phyloP scores from a whole-genome alignment of 768 basidiomycete species.

The Trametes punicea region DNA sequence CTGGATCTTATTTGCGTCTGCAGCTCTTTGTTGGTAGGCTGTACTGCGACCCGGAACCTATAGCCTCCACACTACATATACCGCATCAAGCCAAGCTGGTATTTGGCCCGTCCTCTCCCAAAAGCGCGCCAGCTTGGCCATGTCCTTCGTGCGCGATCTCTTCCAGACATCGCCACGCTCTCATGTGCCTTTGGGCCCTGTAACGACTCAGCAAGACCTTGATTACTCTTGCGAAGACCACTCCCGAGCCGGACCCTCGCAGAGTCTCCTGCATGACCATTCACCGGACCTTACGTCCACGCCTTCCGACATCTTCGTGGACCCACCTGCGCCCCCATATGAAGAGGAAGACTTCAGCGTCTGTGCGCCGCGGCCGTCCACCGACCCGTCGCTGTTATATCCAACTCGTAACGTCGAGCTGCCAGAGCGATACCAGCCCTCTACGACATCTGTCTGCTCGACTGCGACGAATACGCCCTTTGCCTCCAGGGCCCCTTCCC shows the following conservation, averaged over 20 bases:
- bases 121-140: constrained; percentile 18
- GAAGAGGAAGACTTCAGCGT: constrained; percentile 23
- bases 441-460: constrained; percentile 27
- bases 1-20: not conserved
- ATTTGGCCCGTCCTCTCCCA: constrained; percentile 7
- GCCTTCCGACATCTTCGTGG: constrained; percentile 20
- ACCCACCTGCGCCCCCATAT: constrained; percentile 23
- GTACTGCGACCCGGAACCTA: not conserved
- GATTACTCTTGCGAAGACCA: constrained; percentile 5
- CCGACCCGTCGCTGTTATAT: constrained; percentile 39
- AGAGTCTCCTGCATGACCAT: constrained; percentile 6
- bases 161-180: constrained; percentile 14
- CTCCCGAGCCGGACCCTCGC: constrained; percentile 8
- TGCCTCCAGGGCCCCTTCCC: constrained; percentile 62
- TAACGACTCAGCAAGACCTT: constrained; percentile 11
- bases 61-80: not conserved
- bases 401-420: constrained; percentile 19
- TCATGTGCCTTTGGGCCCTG: constrained; percentile 11
- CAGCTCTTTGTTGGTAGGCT: not conserved
- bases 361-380: constrained; percentile 17
- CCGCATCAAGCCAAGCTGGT: constrained; percentile 11
- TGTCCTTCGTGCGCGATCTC: constrained; percentile 21
- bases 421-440: constrained; percentile 2
- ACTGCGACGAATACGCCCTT: constrained; percentile 45
- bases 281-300: constrained; percentile 6